A percentile compares a stretch with the other conserved stretches of the same genome.
Evolutionary conservation across 805 yeast species (phyloP).

Genomic region (Candida nonsorbophila): DNA sequence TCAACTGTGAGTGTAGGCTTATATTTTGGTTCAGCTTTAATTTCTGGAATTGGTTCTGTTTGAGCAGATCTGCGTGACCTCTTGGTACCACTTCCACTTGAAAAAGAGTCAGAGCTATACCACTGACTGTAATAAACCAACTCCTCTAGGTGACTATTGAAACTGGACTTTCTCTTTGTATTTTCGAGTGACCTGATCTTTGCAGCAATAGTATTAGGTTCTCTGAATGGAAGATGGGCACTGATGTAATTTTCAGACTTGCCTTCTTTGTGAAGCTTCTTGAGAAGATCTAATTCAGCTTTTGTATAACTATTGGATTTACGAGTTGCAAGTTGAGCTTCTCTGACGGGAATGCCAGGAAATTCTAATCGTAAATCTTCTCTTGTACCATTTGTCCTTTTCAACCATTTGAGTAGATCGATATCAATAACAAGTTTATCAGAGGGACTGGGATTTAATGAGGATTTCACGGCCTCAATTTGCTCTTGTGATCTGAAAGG

Average conservation of each 20-base stretch:
- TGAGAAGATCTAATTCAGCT: slow-evolving; percentile 12
- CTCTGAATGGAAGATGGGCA: slow-evolving; percentile 12
- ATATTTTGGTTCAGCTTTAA: no score
- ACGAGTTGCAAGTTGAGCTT: slow-evolving; percentile 16
- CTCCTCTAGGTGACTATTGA: slow-evolving; percentile 22
- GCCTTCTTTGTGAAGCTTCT: slow-evolving; percentile 2
- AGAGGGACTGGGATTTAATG: no score
- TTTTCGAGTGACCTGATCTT: slow-evolving; percentile 1
- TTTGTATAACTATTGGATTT: slow-evolving; percentile 17
- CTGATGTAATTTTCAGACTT: slow-evolving; percentile 15
- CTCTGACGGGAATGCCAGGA: slow-evolving; percentile 9
- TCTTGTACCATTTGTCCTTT: no score
- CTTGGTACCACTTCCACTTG: slow-evolving; percentile 2
- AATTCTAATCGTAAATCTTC: slow-evolving; percentile 5
- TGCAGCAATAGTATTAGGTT: not conserved
- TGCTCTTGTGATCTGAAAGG: slow-evolving; percentile 7
- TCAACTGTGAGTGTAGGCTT: no score
- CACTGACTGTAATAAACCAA: slow-evolving; percentile 37
- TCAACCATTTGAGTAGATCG: no score
- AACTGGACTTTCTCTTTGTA: slow-evolving; percentile 18
- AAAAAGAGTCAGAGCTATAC: slow-evolving; percentile 18
- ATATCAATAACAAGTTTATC: no score
- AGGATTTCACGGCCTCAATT: no score
- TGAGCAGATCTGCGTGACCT: slow-evolving; percentile 6
- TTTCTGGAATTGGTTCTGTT: slow-evolving; percentile 9